These are phyloP conservation scores for Ophiocordyceps camponoti-saundersi DNA, from an alignment of 2,329 filamentous ascomycete genomes.

Conservation along the genomic window DNA sequence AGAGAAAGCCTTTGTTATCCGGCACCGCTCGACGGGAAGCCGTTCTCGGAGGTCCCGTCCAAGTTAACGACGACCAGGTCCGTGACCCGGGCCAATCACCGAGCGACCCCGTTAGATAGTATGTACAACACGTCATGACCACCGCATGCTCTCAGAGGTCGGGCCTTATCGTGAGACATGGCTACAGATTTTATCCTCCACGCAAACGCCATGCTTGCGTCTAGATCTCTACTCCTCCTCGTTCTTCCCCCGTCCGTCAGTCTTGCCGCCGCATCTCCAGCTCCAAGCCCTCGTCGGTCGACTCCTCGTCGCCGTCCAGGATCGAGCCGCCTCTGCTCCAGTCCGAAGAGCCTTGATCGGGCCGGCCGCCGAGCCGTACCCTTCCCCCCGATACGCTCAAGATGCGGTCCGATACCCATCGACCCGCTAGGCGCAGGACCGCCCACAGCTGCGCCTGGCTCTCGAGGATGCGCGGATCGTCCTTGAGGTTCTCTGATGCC, in stretches of 20 bases:
- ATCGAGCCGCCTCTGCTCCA: constrained; percentile 26
- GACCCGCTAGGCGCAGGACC: constrained; percentile 31
- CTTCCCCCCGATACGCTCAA: constrained; percentile 35
- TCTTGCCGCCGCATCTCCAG: constrained; percentile 18
- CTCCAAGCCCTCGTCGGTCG: constrained; percentile 23
- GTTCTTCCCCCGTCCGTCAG: not conserved
- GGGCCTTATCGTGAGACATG: not conserved
- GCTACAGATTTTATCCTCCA: not conserved
- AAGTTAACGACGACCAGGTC: constrained; percentile 13
- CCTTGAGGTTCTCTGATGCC: constrained; percentile 56
- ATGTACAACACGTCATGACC: not conserved
- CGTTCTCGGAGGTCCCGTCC: constrained; percentile 3
- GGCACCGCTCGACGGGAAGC: not conserved
- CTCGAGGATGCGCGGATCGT: constrained; percentile 36
- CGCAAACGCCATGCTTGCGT: too few species aligned
- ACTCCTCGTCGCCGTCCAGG: constrained; percentile 24
- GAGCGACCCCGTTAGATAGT: constrained; percentile 4
- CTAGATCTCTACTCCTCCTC: too few species aligned
- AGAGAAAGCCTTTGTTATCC: constrained; percentile 12
- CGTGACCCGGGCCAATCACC: constrained; percentile 14
- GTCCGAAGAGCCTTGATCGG: constrained; percentile 15
- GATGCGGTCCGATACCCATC: constrained; percentile 42
- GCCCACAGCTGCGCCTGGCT: constrained; percentile 51
- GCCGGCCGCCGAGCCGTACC: constrained; percentile 29
- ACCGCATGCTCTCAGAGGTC: not conserved